Percentiles rank a stretch among this genome's conserved stretches.
These are phyloP conservation scores for Eucalyptus cloeziana DNA, from an alignment of 345 rosid genomes.

Conservation along the genomic window DNA sequence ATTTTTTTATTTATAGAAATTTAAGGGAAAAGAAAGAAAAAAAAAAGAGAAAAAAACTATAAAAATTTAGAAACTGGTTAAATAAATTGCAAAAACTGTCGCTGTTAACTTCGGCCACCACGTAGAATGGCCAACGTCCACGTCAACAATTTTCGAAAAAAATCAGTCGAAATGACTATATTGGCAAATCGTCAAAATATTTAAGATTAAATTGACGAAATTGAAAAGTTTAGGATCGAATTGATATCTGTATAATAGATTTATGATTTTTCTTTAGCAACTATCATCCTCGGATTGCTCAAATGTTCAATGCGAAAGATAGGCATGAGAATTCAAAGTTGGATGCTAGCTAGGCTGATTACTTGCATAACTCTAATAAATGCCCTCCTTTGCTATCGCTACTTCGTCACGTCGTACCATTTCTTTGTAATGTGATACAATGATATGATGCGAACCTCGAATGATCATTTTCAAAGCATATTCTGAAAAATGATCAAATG, in stretches of 20 bases:
- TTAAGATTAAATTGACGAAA: accelerated
- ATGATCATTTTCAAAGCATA: neutral
- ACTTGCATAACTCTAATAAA: neutral
- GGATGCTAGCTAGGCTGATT: neutral
- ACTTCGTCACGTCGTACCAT: neutral
- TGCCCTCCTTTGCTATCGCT: neutral
- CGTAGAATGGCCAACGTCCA: accelerated
- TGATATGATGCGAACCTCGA: neutral
- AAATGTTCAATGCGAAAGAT: neutral
- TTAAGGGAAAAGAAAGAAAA: neutral
- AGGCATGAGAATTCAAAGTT: neutral
- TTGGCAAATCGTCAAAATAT: neutral
- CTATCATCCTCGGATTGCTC: neutral
- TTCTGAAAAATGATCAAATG: neutral
- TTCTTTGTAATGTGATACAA: neutral
- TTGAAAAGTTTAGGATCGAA: accelerated
- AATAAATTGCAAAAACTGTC: neutral
- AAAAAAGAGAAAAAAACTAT: neutral
- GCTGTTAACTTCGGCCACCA: accelerated
- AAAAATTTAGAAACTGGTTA: neutral
- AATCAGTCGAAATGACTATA: neutral
- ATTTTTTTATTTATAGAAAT: neutral
- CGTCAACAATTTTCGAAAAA: neutral
- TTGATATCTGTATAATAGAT: accelerated
- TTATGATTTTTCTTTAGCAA: neutral